Conservation (phyloP, 179 eudicot species). For the Beta corolliflora region DNA sequence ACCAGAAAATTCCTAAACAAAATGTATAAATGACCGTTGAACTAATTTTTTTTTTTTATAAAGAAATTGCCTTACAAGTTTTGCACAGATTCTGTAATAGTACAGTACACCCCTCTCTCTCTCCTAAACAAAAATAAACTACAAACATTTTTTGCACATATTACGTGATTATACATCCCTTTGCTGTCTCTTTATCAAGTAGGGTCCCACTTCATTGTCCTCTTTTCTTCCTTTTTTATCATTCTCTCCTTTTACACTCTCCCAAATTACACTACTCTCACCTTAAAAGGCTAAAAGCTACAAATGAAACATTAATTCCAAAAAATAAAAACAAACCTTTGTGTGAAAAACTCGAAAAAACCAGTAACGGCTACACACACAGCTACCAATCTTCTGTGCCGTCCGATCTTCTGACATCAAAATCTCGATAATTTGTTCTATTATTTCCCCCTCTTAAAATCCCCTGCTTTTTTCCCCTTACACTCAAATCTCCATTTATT, state of each 20-base stretch:
- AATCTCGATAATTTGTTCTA: neutral
- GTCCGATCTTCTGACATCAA: constrained; percentile 31
- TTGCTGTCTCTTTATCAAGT: constrained; percentile 1
- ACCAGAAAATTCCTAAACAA: neutral
- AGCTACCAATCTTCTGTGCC: constrained; percentile 25
- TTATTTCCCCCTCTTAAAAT: neutral
- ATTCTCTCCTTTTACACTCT: neutral
- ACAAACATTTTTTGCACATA: neutral
- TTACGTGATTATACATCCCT: neutral
- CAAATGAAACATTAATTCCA: neutral
- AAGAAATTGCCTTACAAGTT: constrained; percentile 1
- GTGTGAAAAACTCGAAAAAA: neutral
- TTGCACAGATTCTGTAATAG: constrained; percentile 10
- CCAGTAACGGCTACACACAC: constrained; percentile 14
- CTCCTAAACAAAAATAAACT: neutral
- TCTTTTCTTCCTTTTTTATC: neutral
- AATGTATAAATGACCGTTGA: constrained; percentile 13
- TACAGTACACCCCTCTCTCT: neutral
- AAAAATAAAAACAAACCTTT: neutral
- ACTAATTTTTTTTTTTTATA: too few species aligned
- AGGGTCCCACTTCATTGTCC: neutral
- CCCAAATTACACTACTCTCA: neutral
- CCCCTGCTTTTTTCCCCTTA: neutral
- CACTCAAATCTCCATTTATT: neutral
- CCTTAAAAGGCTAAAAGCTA: neutral